phyloP scores from a whole-genome alignment of 2,329 filamentous ascomycete species.

The Fusarium praegraminearum region DNA sequence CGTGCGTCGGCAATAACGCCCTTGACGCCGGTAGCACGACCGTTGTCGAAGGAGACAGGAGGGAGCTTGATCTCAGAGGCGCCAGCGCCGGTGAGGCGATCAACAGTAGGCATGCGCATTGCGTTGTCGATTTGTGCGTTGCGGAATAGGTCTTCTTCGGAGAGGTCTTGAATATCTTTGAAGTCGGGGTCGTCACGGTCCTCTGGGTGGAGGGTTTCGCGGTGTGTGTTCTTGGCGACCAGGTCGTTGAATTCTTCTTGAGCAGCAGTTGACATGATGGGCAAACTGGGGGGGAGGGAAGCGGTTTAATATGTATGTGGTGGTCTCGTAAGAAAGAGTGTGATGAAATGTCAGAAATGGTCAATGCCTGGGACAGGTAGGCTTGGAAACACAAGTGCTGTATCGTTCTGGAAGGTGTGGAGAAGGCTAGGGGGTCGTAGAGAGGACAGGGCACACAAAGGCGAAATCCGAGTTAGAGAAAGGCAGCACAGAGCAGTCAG shows the following conservation, averaged over 20 bases:
- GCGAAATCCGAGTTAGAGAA: constrained; percentile 43
- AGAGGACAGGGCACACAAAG: constrained; percentile 43
- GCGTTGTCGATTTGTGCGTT: constrained; percentile 69
- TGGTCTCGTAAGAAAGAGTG: constrained; percentile 26
- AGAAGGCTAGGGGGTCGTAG: constrained; percentile 36
- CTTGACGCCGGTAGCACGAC: constrained; percentile 83
- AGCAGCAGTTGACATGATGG: constrained; percentile 69
- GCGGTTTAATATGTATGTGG: constrained; percentile 46
- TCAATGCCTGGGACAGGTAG: constrained; percentile 38
- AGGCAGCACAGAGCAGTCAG: constrained; percentile 16
- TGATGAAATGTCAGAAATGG: constrained; percentile 31
- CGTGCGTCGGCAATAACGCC: constrained; percentile 88
- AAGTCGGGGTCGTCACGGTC: constrained; percentile 64
- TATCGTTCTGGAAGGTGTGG: constrained; percentile 53
- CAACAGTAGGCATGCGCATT: constrained; percentile 71
- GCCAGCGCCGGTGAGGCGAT: constrained; percentile 55
- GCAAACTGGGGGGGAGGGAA: constrained; percentile 30
- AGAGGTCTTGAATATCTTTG: constrained; percentile 63
- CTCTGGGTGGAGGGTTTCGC: constrained; percentile 67
- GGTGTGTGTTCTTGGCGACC: constrained; percentile 66
- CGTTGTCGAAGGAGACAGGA: constrained; percentile 72
- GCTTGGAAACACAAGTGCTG: constrained; percentile 40
- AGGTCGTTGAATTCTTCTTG: constrained; percentile 76
- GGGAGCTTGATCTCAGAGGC: constrained; percentile 69
- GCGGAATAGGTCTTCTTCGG: constrained; percentile 68